These are phyloP conservation scores for Choiromyces venosus DNA, from an alignment of 495 filamentous ascomycete genomes.

Conservation along the genomic window DNA sequence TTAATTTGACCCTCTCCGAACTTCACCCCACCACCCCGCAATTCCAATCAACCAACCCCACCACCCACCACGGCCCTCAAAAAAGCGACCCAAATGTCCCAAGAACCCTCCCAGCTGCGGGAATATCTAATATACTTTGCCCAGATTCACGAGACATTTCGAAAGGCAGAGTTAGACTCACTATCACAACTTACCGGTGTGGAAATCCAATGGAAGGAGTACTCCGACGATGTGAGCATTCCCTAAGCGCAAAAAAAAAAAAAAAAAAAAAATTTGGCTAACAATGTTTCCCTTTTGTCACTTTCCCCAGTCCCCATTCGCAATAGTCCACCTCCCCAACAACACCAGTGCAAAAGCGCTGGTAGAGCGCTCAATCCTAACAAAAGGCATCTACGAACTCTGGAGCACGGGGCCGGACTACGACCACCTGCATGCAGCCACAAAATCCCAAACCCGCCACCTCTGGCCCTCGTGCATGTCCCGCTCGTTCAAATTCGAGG, in stretches of 20 bases:
- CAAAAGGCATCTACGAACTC: conserved; percentile 75
- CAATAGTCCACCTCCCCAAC: conserved; percentile 64
- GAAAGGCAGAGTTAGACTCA: conserved; percentile 76
- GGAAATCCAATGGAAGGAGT: conserved; percentile 64
- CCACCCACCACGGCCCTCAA: background rate
- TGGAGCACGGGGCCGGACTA: conserved; percentile 73
- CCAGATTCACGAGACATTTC: conserved; percentile 85
- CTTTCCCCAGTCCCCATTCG: conserved; percentile 72
- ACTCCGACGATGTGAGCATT: conserved; percentile 62
- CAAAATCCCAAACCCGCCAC: conserved; percentile 54
- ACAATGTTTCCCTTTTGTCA: conserved; percentile 7
- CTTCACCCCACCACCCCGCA: background rate
- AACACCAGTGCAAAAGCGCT: conserved; percentile 60
- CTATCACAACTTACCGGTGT: conserved; percentile 65
- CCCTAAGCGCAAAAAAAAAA: background rate
- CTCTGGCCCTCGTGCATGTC: conserved; percentile 60
- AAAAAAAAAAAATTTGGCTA: background rate
- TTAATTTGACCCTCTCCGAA: background rate
- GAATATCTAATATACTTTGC: conserved; percentile 87
- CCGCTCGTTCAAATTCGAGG: conserved; percentile 69
- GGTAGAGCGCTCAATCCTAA: conserved; percentile 69
- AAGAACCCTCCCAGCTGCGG: conserved; percentile 19
- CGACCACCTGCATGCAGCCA: conserved; percentile 59
- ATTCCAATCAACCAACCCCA: background rate
- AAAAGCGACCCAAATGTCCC: background rate